Evolutionary conservation across 1,284 basidiomycete genomes (phyloP), one percentile per base, ranked within the genome.

Genomic region (Pholiota adiposa): DNA sequence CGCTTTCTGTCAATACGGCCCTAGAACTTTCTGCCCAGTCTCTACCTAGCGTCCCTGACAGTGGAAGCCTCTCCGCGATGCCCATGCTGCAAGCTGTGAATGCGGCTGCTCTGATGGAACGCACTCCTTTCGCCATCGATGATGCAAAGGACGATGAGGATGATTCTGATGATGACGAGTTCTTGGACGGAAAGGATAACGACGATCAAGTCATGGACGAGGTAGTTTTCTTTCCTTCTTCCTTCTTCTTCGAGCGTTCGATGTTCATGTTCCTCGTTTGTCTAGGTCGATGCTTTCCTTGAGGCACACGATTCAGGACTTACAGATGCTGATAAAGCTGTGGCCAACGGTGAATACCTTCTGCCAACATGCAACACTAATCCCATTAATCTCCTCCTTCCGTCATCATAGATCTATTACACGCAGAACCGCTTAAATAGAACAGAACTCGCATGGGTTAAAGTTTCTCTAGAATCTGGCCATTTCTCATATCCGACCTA

Each of bases 41-140:
- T 18, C 56, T 67, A 29, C 69, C 73, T 12, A 64, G 59, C 59
- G 73, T 73, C 16, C 77, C 72, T 29, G 74, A 67, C 55, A 78
- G 69, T 58, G 73, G 70, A 21, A 71, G 69, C 14, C 79, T 83
- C 54, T 83, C 83, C 34, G 83, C 88, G 7, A 78, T 86, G 73
- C 79, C 81, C 34, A 86, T 90, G 75, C 83, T 96, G 46, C 83
- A 91, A 58, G 90, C 88, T 0, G 92, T 92, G 21, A 92, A 89
- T 61, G 89, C 91, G 51, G 92, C 91, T 51, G 92, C 92, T 8
- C 80, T 96, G 46, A 89, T 96, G 88, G 92, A 96, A 70, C 80
- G 96, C 51, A 94, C 93, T 36, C 89, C 91, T 63, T 98, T 97
- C 73, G 94, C 94, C 2, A 97, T 97, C 66, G 96, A 98, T 70